Percentiles rank a stretch among this genome's conserved stretches.
Evolutionary conservation across 2,329 filamentous ascomycete genomes (phyloP).

Genomic region (Metarhizium sp.): DNA sequence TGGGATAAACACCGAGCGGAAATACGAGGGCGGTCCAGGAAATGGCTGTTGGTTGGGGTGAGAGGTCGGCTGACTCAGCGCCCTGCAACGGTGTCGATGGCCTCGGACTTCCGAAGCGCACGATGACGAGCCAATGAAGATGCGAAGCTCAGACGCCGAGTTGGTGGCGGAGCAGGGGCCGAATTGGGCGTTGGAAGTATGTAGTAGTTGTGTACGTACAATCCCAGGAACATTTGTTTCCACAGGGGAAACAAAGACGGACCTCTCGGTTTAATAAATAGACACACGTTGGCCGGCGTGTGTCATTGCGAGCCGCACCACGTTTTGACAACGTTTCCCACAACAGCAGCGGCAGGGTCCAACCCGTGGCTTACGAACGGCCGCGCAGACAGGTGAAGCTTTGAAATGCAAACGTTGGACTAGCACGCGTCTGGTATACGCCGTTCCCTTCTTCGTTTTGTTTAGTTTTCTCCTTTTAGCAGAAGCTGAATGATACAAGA

Average conservation of each 20-base stretch:
- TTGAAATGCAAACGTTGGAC: no score
- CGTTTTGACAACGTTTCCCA: neutral
- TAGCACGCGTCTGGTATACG: no score
- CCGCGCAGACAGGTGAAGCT: no score
- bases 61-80: neutral
- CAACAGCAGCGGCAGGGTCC: neutral
- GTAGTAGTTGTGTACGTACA: neutral
- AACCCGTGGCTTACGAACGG: no score
- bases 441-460: no score
- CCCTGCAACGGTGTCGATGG: neutral
- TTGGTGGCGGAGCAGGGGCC: neutral
- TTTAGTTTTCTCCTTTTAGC: no score
- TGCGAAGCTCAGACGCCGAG: neutral
- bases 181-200: no score
- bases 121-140: neutral
- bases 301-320: neutral
- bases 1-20: constrained; percentile 20
- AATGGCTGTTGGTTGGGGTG: no score
- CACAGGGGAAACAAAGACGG: neutral
- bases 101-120: constrained; percentile 3
- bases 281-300: neutral
- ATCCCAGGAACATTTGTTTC: neutral
- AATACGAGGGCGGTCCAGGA: constrained; percentile 15
- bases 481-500: neutral
- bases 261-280: neutral